These are phyloP conservation scores for Trichocladium uniseriatum DNA, from an alignment of 495 filamentous ascomycete species.

Conservation along the genomic window DNA sequence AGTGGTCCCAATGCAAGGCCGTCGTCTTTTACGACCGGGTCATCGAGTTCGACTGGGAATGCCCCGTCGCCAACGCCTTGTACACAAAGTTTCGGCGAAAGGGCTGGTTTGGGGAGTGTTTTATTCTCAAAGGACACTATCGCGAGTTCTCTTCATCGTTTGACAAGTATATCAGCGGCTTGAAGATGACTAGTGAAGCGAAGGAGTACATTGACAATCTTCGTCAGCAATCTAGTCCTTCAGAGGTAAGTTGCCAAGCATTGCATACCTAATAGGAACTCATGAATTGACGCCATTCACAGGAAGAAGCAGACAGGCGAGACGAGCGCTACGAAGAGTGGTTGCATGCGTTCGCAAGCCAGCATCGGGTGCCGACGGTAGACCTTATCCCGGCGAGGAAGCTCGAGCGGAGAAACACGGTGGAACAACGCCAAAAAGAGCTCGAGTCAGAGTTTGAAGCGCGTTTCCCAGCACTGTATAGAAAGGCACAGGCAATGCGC, in stretches of 20 bases:
- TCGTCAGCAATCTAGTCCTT: conserved; percentile 21
- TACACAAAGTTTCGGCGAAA: conserved; percentile 32
- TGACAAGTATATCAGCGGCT: conserved; percentile 35
- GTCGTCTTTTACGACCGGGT: conserved; percentile 42
- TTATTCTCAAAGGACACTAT: conserved; percentile 42
- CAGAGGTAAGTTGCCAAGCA: conserved; percentile 20
- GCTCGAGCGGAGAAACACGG: conserved; percentile 26
- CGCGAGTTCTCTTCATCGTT: conserved; percentile 39
- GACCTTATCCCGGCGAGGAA: conserved; percentile 33
- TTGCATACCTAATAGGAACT: background rate
- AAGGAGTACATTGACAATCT: conserved; percentile 35
- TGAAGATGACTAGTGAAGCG: conserved; percentile 32
- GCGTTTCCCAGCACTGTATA: conserved; percentile 27
- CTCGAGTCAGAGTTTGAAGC: conserved; percentile 33
- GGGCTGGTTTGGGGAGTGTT: conserved; percentile 37
- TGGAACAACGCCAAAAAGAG: conserved; percentile 32
- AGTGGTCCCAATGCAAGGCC: conserved; percentile 36
- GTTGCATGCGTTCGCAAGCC: conserved; percentile 28
- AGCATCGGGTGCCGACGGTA: conserved; percentile 27
- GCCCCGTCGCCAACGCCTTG: conserved; percentile 34
- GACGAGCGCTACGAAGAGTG: conserved; percentile 30
- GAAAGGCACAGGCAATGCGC: conserved; percentile 27
- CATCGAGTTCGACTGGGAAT: conserved; percentile 39
- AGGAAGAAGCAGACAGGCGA: conserved; percentile 25
- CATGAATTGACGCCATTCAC: conserved; percentile 4